phyloP scores from a whole-genome alignment of 257 asterid genomes.

The Phtheirospermum japonicum region DNA sequence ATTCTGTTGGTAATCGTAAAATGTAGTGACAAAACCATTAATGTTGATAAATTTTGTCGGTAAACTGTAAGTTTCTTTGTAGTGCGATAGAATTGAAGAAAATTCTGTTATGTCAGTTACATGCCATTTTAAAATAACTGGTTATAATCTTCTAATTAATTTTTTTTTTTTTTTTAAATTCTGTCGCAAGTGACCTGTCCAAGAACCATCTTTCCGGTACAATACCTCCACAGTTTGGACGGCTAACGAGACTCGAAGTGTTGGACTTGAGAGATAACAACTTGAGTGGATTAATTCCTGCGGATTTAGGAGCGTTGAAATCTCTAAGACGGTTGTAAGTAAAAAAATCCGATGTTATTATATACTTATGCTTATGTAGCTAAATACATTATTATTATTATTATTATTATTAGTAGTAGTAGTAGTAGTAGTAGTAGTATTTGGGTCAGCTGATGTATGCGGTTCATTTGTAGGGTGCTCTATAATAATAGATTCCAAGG shows the following conservation, averaged over 20 bases:
- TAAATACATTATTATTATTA: constrained; percentile 2
- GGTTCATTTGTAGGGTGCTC: constrained; percentile 57
- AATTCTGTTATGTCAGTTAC: too few species aligned
- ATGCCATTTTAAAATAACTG: too few species aligned
- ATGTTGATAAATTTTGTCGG: too few species aligned
- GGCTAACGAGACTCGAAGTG: constrained; percentile 55
- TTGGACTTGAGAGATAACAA: constrained; percentile 75
- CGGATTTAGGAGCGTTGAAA: constrained; percentile 61
- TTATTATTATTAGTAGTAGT: too few species aligned
- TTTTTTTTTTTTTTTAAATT: background rate
- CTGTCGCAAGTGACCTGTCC: constrained; percentile 51
- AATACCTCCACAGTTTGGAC: constrained; percentile 73
- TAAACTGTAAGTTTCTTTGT: too few species aligned
- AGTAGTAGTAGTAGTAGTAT: too few species aligned
- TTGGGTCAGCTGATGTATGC: constrained; percentile 25
- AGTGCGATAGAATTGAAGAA: too few species aligned
- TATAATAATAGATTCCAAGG: constrained; percentile 70
- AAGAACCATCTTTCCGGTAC: constrained; percentile 64
- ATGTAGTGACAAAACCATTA: too few species aligned
- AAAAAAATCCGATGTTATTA: background rate
- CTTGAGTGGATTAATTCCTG: constrained; percentile 71
- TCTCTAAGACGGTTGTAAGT: constrained; percentile 66
- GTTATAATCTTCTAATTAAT: too few species aligned
- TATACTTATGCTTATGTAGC: constrained; percentile 3
- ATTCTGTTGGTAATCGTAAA: too few species aligned